These are phyloP conservation scores for Hyphopichia wangnamkhiaoensis DNA, from an alignment of 1,139 yeast genomes.

Conservation along the genomic window DNA sequence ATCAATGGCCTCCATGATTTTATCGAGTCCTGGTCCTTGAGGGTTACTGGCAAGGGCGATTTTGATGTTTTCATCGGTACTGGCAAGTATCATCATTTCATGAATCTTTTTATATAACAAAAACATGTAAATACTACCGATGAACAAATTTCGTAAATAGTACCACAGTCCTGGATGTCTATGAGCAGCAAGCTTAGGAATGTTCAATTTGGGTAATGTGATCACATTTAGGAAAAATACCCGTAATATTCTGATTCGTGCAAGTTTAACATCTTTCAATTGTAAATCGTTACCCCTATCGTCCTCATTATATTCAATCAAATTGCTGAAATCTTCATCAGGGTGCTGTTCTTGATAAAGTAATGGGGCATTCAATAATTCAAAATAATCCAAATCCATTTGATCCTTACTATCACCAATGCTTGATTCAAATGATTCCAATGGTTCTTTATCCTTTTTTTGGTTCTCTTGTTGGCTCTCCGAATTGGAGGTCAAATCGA, in stretches of 20 bases:
- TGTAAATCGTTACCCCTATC: constrained; percentile 17
- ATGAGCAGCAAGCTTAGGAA: constrained; percentile 40
- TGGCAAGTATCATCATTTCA: constrained; percentile 18
- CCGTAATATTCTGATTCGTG: constrained; percentile 22
- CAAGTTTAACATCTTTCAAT: constrained; percentile 18
- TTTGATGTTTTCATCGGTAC: constrained; percentile 10
- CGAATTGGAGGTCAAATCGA: too few relatives aligned
- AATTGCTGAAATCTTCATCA: constrained; percentile 35
- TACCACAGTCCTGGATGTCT: constrained; percentile 49
- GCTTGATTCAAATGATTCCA: constrained; percentile 1
- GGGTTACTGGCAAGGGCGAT: constrained; percentile 6
- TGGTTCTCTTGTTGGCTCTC: too few relatives aligned
- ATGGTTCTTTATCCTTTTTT: too few relatives aligned
- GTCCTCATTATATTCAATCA: constrained; percentile 19
- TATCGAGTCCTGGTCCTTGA: constrained; percentile 9
- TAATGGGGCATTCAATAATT: constrained; percentile 30
- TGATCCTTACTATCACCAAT: constrained; percentile 2
- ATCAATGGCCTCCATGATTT: constrained; percentile 17
- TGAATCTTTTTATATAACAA: constrained; percentile 36
- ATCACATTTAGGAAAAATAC: constrained; percentile 29
- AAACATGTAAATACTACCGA: constrained; percentile 40
- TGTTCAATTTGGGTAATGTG: constrained; percentile 33
- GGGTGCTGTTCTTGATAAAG: constrained; percentile 29
- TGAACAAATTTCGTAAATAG: constrained; percentile 40
- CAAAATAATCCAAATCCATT: constrained; percentile 25